Base-by-base conservation (phyloP, 192 early-diverging fungal genomes). In the Podila horticola region DNA sequence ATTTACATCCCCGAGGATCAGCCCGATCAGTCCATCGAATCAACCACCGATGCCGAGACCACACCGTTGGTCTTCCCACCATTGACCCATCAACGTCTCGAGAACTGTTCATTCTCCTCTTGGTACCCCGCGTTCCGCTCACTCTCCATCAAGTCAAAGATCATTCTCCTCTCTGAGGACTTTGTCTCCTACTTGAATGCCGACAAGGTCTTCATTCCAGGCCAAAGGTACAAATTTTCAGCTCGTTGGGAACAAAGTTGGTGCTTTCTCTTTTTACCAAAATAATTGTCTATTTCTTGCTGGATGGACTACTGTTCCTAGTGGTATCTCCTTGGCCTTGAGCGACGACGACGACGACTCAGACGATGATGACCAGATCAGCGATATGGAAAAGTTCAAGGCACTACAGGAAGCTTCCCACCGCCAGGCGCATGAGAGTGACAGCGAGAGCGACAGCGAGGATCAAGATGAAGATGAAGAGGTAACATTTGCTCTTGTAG, bases 141-240 rank as follows among this genome's bases (percentile, higher is more conserved):
- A 8, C 74, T 86, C 20, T 91, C 96, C 2, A 90, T 99, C 69
- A 92, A 93, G 64, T 92, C 92, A 5, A 83, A 84, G 50, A 79
- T 97, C 33, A 88, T 97, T 57, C 92, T 91, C 7, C 86, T 99
- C 22, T 85, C 94, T 0, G 75, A 82, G 17, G 90, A 90, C 31
- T 97, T 99, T 86, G 66, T 98, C 28, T 86, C 91, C 12, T 99
- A 98, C 63, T 84, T 99, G 29, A 76, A 92, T 50, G 87, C 91
- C 6, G 98, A 99, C 76, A 93, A 95, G 8, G 86, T 99, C 10
- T 91, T 92, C 69, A 83, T 99, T 45, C 95, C 97, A 0, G 86
- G 84, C 2, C 85, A 94, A 63, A 87, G 85, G 88, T 91, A 85
- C 3, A 20, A 17, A 22, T 29, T 20, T 22, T 72, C 19, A 13